Conservation (phyloP, 2,329 filamentous ascomycete species). For the Ophiobolus disseminans region DNA sequence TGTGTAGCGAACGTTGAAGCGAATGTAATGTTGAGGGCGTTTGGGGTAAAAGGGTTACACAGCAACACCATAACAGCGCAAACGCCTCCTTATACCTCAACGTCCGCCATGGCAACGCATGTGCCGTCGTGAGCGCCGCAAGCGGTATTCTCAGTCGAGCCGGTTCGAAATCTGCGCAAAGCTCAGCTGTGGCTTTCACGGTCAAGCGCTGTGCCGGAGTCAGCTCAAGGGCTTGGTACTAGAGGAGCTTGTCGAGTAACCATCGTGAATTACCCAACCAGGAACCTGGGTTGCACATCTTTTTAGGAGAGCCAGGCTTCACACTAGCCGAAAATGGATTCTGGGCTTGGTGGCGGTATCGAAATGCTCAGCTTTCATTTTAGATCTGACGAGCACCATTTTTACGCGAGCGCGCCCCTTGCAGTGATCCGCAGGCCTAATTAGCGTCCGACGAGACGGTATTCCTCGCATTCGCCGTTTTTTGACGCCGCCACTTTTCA, state of each 20-base stretch:
- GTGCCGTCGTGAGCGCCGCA: constrained; percentile 1
- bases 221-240: constrained; percentile 6
- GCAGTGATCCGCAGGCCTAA: background rate
- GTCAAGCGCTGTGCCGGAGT: constrained; percentile 1
- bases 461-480: background rate
- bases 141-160: background rate
- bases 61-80: background rate
- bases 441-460: background rate
- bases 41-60: background rate
- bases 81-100: background rate
- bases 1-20: background rate
- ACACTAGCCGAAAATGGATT: constrained; percentile 8
- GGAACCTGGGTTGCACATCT: constrained; percentile 3
- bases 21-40: background rate
- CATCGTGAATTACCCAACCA: constrained; percentile 7
- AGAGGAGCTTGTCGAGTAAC: constrained; percentile 1
- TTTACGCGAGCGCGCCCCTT: background rate
- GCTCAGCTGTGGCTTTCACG: constrained; percentile 3
- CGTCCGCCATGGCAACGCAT: background rate
- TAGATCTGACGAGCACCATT: background rate
- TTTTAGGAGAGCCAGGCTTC: background rate
- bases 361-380: constrained; percentile 10
- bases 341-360: constrained; percentile 8
- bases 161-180: background rate
- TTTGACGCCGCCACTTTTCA: no score